These are phyloP conservation scores for Viola pubescens DNA, from an alignment of 441 rosid genomes.

Conservation along the genomic window DNA sequence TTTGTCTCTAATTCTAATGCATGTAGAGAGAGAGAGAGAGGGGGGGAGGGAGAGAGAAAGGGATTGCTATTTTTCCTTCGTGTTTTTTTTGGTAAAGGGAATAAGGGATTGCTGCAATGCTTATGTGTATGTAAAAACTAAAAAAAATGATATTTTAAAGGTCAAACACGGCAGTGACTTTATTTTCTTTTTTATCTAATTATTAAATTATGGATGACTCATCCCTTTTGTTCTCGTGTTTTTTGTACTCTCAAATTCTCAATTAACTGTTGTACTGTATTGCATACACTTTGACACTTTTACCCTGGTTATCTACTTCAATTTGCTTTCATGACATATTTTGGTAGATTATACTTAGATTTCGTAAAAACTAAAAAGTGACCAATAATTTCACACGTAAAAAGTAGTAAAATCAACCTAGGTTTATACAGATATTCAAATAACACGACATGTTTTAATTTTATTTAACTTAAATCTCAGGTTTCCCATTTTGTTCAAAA, in stretches of 20 bases:
- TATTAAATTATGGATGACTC: slow-evolving; percentile 21
- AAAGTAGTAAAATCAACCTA: too few relatives aligned
- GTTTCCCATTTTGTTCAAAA: too few relatives aligned
- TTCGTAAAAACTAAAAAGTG: too few relatives aligned
- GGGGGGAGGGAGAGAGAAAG: not conserved
- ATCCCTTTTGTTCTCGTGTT: not conserved
- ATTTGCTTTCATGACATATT: not conserved
- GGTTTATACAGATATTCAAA: too few relatives aligned
- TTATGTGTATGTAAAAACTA: not conserved
- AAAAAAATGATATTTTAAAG: slow-evolving; percentile 9
- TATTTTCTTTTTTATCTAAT: slow-evolving; percentile 1
- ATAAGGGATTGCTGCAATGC: not conserved
- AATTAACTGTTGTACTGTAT: not conserved
- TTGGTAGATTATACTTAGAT: too few relatives aligned
- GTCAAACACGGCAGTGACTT: slow-evolving; percentile 59
- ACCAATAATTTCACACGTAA: too few relatives aligned
- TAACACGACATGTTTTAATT: too few relatives aligned
- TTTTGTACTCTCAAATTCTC: not conserved
- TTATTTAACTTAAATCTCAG: too few relatives aligned
- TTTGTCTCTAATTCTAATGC: not conserved
- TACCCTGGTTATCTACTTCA: not conserved
- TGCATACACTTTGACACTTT: not conserved
- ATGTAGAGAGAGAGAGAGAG: not conserved
- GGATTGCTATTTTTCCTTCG: not conserved
- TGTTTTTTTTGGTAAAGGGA: not conserved